phyloP scores from a whole-genome alignment of 2,329 filamentous ascomycete genomes.

The Colletotrichum camelliae region DNA sequence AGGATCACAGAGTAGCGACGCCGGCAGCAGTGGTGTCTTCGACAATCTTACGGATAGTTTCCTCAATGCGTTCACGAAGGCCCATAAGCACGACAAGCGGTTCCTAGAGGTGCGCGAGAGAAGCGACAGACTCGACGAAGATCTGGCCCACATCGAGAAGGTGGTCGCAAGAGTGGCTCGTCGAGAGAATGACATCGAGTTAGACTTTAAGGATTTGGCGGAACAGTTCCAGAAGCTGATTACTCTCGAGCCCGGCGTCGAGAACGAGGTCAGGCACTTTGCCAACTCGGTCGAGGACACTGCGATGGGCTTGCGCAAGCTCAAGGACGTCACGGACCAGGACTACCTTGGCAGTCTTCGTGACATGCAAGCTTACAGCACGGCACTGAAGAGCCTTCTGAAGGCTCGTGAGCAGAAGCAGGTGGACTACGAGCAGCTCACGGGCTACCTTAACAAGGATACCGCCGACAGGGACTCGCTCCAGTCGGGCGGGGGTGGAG shows the following conservation, averaged over 20 bases:
- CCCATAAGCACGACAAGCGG: slow-evolving; percentile 91
- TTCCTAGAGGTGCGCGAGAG: slow-evolving; percentile 95
- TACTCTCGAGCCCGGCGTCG: slow-evolving; percentile 85
- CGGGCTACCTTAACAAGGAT: slow-evolving; percentile 93
- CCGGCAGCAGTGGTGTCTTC: slow-evolving; percentile 74
- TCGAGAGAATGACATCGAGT: slow-evolving; percentile 84
- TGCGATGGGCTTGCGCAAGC: slow-evolving; percentile 74
- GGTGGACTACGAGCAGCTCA: slow-evolving; percentile 94
- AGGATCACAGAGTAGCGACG: slow-evolving; percentile 55
- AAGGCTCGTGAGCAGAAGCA: slow-evolving; percentile 97
- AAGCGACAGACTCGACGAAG: slow-evolving; percentile 92
- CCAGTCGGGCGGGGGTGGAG: slow-evolving; percentile 60
- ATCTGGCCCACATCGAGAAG: slow-evolving; percentile 91
- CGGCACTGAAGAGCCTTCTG: slow-evolving; percentile 84
- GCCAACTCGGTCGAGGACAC: slow-evolving; percentile 86
- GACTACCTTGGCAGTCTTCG: slow-evolving; percentile 92
- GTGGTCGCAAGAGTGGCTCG: slow-evolving; percentile 91
- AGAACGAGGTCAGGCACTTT: slow-evolving; percentile 83
- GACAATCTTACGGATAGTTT: slow-evolving; percentile 96
- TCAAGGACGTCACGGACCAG: slow-evolving; percentile 92
- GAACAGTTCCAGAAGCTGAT: slow-evolving; percentile 96
- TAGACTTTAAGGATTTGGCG: slow-evolving; percentile 87
- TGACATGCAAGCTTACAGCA: slow-evolving; percentile 95
- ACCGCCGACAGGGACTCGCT: slow-evolving; percentile 85
- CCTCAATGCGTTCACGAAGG: slow-evolving; percentile 95